phyloP scores from a whole-genome alignment of 73 alveolate genomes.

The Symbiodinium natans region DNA sequence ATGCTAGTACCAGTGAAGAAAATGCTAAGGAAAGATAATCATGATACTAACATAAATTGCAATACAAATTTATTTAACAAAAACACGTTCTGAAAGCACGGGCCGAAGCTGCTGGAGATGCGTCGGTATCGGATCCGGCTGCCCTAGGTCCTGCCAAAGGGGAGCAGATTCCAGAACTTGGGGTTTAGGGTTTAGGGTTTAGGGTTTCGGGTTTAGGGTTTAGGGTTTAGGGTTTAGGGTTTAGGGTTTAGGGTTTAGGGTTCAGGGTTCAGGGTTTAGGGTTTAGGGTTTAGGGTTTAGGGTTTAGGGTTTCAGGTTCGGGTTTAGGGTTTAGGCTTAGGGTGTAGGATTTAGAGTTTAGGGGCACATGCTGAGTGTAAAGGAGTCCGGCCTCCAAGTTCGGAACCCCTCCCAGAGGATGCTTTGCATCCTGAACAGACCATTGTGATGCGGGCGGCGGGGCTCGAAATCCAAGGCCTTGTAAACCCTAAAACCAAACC shows the following conservation, averaged over 20 bases:
- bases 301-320: neutral
- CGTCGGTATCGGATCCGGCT: constrained; percentile 60
- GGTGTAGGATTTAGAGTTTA: neutral
- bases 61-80: too few relatives aligned
- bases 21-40: too few relatives aligned
- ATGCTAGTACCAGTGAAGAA: too few relatives aligned
- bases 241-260: neutral
- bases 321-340: too few relatives aligned
- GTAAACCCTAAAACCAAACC: too few relatives aligned
- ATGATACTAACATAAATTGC: too few relatives aligned
- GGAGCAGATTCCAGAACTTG: neutral
- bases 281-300: neutral
- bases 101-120: constrained; percentile 9
- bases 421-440: constrained; percentile 11
- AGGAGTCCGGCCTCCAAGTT: constrained; percentile 23
- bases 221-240: constrained; percentile 13
- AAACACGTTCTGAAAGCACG: too few relatives aligned
- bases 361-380: too few relatives aligned
- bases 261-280: neutral
- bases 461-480: too few relatives aligned
- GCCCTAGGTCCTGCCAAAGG: constrained; percentile 21
- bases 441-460: too few relatives aligned
- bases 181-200: neutral
- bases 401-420: neutral
- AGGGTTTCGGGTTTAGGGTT: neutral